A percentile compares a stretch with the other conserved stretches of the same genome.
Conservation (phyloP, 352 stramenopile species). For the Globisporangium spinosum region DNA sequence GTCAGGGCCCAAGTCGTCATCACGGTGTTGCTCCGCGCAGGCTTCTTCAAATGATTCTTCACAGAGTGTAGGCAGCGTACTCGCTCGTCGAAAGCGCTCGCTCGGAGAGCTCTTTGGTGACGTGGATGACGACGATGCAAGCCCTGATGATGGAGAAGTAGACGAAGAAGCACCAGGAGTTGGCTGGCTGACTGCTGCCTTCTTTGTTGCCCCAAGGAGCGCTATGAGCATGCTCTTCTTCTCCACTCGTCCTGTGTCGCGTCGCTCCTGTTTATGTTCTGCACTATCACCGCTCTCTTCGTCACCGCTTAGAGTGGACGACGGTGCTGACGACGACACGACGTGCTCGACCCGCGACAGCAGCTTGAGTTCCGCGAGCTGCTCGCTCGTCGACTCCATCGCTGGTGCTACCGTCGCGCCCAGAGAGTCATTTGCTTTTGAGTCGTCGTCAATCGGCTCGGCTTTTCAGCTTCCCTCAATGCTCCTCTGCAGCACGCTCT, state of each 20-base stretch:
- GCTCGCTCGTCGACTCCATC: constrained; percentile 20
- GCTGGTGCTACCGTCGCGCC: background rate
- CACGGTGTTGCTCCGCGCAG: background rate
- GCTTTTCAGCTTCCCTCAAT: background rate
- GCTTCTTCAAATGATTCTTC: constrained; percentile 12
- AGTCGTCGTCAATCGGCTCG: background rate
- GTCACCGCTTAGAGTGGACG: too few species aligned
- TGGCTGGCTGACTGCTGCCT: background rate
- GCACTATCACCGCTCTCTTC: background rate
- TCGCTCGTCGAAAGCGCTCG: constrained; percentile 11
- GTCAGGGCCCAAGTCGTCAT: background rate
- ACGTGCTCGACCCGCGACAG: constrained; percentile 35
- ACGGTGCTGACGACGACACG: background rate
- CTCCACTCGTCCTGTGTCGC: background rate
- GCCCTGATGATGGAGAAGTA: background rate
- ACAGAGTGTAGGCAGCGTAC: constrained; percentile 7
- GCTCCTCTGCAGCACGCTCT: constrained; percentile 15
- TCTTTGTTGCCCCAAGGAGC: constrained; percentile 7
- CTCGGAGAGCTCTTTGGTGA: background rate
- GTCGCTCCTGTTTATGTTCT: background rate
- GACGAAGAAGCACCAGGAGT: background rate
- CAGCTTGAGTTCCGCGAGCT: constrained; percentile 44
- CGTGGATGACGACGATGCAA: background rate
- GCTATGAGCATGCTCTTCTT: constrained; percentile 15
- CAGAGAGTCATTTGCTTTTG: background rate